These are phyloP conservation scores for Mycena kentingensis DNA, from an alignment of 768 basidiomycete genomes.

Conservation along the genomic window DNA sequence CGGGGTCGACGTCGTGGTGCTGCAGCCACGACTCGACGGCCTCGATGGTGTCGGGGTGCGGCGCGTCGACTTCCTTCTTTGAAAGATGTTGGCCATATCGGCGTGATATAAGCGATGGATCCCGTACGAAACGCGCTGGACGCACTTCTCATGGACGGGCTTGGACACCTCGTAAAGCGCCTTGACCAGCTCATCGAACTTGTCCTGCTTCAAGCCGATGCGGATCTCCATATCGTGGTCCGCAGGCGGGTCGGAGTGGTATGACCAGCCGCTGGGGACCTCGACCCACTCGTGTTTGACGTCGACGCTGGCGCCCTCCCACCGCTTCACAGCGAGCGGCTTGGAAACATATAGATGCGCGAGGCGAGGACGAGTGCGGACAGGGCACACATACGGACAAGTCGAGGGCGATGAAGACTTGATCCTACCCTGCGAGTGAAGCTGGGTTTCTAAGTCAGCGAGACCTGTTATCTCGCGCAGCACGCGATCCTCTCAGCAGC, in stretches of 20 bases:
- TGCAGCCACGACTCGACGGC: conserved; percentile 63
- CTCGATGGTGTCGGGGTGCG: conserved; percentile 56
- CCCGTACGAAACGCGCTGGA: neutral
- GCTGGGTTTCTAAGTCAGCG: neutral
- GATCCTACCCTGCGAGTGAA: too few relatives aligned
- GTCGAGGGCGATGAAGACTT: too few relatives aligned
- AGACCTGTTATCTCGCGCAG: neutral
- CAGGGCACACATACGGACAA: conserved; percentile 24
- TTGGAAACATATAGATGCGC: conserved; percentile 30
- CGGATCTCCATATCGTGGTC: conserved; percentile 54
- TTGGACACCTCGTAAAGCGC: conserved; percentile 59
- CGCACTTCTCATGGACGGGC: conserved; percentile 49
- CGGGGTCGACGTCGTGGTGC: conserved; percentile 51
- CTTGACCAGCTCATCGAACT: conserved; percentile 49
- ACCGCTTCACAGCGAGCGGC: conserved; percentile 35
- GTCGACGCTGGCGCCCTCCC: conserved; percentile 33
- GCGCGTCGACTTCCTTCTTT: conserved; percentile 66
- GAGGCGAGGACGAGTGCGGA: conserved; percentile 30
- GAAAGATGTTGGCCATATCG: conserved; percentile 58
- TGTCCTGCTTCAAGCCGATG: conserved; percentile 56
- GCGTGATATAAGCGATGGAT: neutral
- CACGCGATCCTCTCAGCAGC: too few relatives aligned
- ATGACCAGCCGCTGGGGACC: conserved; percentile 53
- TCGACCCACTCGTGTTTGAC: conserved; percentile 33
- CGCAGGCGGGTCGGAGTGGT: conserved; percentile 43